A percentile compares a stretch with the other conserved stretches of the same genome.
phyloP scores from a whole-genome alignment of 1,139 yeast species.

The Wickerhamomyces sp. region DNA sequence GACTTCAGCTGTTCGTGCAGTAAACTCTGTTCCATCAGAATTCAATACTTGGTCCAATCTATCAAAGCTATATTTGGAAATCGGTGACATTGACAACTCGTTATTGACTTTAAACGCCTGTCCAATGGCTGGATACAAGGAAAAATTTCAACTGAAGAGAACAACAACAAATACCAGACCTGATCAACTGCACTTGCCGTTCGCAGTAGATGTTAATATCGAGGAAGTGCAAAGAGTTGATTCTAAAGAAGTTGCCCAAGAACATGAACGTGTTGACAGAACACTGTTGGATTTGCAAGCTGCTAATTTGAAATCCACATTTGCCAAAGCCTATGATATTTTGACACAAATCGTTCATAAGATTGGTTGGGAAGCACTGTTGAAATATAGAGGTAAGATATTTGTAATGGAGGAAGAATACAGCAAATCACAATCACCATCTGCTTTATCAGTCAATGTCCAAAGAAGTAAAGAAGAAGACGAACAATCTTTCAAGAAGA shows the following conservation, averaged over 20 bases:
- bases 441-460: conserved; percentile 30
- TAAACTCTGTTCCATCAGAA: conserved; percentile 87
- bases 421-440: conserved; percentile 28
- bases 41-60: conserved; percentile 85
- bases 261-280: conserved; percentile 58
- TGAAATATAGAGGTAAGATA: conserved; percentile 79
- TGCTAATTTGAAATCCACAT: conserved; percentile 77
- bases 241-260: conserved; percentile 52
- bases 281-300: conserved; percentile 76
- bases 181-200: conserved; percentile 72
- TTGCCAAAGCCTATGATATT: conserved; percentile 77
- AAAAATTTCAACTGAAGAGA: conserved; percentile 54
- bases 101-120: conserved; percentile 84
- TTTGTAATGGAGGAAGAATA: conserved; percentile 98
- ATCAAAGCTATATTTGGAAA: conserved; percentile 68
- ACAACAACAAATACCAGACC: conserved; percentile 38
- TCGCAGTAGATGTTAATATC: conserved; percentile 72
- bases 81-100: conserved; percentile 81
- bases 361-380: conserved; percentile 87
- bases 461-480: conserved; percentile 28
- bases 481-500: conserved; percentile 28
- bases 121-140: conserved; percentile 87
- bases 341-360: conserved; percentile 70
- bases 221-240: conserved; percentile 50
- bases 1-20: conserved; percentile 74